phyloP scores from a whole-genome alignment of 2,329 filamentous ascomycete species.

The Myriangium duriaei region DNA sequence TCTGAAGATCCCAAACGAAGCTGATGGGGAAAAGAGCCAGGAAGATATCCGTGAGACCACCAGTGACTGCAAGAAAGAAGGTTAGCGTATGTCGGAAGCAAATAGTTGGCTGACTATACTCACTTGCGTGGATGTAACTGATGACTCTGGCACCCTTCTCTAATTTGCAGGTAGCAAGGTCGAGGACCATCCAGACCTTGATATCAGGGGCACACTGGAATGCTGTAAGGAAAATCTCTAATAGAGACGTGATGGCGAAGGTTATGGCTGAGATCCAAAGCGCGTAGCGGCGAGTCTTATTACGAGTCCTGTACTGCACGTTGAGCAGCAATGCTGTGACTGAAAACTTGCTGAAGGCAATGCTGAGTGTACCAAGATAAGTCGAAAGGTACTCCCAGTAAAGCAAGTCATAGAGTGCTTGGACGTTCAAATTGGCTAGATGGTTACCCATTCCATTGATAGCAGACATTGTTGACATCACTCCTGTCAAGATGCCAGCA shows the following conservation, averaged over 20 bases:
- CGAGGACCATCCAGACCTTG: not conserved
- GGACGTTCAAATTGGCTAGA: not conserved
- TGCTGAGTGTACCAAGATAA: not conserved
- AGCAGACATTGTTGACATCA: not conserved
- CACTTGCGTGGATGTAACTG: not conserved
- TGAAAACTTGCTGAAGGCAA: not conserved
- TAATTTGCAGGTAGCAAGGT: not conserved
- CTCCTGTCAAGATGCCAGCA: not conserved
- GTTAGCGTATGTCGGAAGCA: not conserved
- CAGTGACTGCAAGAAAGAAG: not conserved
- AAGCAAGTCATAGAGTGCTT: not conserved
- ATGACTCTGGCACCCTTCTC: not conserved
- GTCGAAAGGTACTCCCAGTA: not conserved
- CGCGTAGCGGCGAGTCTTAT: not conserved
- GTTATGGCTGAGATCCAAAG: not conserved
- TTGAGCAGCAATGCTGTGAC: not conserved
- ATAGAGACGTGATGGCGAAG: not conserved
- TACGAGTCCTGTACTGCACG: not conserved
- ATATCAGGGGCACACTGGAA: not conserved
- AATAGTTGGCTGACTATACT: not conserved
- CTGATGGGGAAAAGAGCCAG: not conserved
- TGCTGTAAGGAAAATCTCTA: slow-evolving; percentile 1
- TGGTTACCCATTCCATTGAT: not conserved
- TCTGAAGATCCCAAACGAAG: not conserved
- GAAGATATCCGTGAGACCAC: not conserved